phyloP scores from a whole-genome alignment of 768 basidiomycete species.

The Multifurca ochricompacta region DNA sequence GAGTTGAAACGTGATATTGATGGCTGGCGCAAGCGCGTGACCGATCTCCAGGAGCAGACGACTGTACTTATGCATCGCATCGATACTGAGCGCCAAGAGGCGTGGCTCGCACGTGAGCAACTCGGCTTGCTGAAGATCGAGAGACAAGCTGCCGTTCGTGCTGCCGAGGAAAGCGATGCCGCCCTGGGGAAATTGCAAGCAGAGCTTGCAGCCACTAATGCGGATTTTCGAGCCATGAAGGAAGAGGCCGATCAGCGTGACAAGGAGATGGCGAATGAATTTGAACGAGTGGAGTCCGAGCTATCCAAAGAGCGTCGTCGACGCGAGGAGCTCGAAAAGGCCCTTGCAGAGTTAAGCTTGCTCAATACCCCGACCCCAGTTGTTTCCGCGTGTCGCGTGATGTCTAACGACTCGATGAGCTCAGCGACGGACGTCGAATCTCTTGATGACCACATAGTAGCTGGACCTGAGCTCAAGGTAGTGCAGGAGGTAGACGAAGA shows the following conservation, averaged over 20 bases:
- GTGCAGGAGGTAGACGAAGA: constrained; percentile 51
- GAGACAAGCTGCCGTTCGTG: constrained; percentile 48
- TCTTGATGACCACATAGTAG: constrained; percentile 35
- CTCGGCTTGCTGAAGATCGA: constrained; percentile 59
- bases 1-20: constrained; percentile 83
- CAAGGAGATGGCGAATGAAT: constrained; percentile 19
- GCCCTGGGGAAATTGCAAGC: constrained; percentile 19
- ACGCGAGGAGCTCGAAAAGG: constrained; percentile 43
- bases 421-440: constrained; percentile 66
- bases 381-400: constrained; percentile 40
- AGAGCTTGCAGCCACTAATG: constrained; percentile 28
- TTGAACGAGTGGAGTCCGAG: constrained; percentile 25
- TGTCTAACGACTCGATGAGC: constrained; percentile 57
- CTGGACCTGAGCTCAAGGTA: constrained; percentile 35
- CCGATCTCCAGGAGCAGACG: constrained; percentile 65
- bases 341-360: constrained; percentile 38
- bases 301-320: constrained; percentile 36
- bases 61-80: constrained; percentile 57
- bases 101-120: constrained; percentile 76
- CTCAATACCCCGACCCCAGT: constrained; percentile 42
- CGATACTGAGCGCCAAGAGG: constrained; percentile 73
- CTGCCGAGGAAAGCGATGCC: constrained; percentile 25
- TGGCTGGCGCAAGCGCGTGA: constrained; percentile 74
- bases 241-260: constrained; percentile 22
- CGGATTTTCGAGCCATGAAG: constrained; percentile 34